Evolutionary conservation across 192 early-diverging fungal genomes (phyloP).

Genomic region (Lobosporangium transversale): DNA sequence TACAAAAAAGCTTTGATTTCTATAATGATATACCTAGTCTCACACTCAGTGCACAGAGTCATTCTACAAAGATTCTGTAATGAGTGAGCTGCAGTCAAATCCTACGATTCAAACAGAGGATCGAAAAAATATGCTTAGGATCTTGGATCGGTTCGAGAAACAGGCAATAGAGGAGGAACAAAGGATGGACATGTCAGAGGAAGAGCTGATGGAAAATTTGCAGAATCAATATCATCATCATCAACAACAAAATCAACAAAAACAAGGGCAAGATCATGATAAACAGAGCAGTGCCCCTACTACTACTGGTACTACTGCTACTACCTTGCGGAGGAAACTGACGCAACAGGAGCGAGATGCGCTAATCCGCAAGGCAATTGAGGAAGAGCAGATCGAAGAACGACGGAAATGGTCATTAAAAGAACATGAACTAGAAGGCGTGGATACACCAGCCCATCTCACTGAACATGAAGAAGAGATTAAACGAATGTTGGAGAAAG

Average conservation of each 20-base stretch:
- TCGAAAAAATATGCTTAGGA: slow-evolving; percentile 61
- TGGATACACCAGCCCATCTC: slow-evolving; percentile 8
- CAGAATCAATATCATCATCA: not conserved
- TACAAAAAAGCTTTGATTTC: not conserved
- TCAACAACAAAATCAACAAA: not conserved
- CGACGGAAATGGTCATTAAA: not conserved
- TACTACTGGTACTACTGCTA: not conserved
- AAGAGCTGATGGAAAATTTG: slow-evolving; percentile 13
- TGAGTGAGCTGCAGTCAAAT: slow-evolving; percentile 60
- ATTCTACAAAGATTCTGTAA: slow-evolving; percentile 69
- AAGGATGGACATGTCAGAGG: slow-evolving; percentile 36
- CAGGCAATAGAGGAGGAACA: slow-evolving; percentile 30
- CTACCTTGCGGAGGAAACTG: slow-evolving; percentile 36
- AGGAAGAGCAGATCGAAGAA: slow-evolving; percentile 16
- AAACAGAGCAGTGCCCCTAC: not conserved
- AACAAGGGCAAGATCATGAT: not conserved
- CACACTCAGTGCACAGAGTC: slow-evolving; percentile 65
- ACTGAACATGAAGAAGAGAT: slow-evolving; percentile 15
- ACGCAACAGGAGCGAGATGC: slow-evolving; percentile 30
- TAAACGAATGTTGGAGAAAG: slow-evolving; percentile 13
- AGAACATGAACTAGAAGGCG: not conserved
- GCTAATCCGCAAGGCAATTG: slow-evolving; percentile 33
- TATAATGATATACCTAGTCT: slow-evolving; percentile 16
- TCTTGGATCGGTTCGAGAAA: slow-evolving; percentile 61
- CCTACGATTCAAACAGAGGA: slow-evolving; percentile 50